Base-by-base conservation (phyloP, 257 asterid species). In the Scutellaria barbata region DNA sequence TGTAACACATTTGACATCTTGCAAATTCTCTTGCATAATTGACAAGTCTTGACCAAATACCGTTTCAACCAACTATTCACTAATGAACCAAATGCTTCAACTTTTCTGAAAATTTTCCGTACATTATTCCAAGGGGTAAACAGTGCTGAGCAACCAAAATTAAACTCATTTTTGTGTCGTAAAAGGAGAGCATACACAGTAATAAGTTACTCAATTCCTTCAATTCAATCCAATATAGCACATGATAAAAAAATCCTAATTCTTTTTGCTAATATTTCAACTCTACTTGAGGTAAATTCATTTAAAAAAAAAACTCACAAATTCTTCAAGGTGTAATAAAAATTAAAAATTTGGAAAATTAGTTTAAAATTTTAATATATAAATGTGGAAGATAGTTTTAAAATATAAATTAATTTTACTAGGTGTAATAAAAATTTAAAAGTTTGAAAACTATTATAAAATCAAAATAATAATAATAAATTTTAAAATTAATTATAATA, bases 21-120 rank as follows among this genome's bases (percentile, higher is more conserved):
- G 16, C 58, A 70, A 41, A 16, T 46, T 40, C 50, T 30, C 68
- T 45, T 57, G 35, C 64, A 17, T 17, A 39, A 40, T 11, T 39
- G 13, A 46, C 25, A 33, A 46, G 39, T 16, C 40, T 45, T 5
- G 33, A 9, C 22, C 51, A 30, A 54, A 46, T 43, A 11, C 16
- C 6, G n/a, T 63, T 73, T 4, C 46, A 5, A 42, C 50, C 8
- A 50, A 51, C 35, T 66, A 39, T 48, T 48, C 9, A 2, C 12
- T 8, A 20, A 54, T 5, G 18, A 56, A 20, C 25, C 53, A 41
- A 69, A 1, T 22, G 2, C 10, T 8, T 13, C 45, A n/a, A 37
- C 45, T n/a, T 46, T 42, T 40, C 5, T 18, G 7, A 10, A 18
- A 22, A 0, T 20, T 20, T 20, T 20, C 25, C 25, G 25, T 20